phyloP scores from a whole-genome alignment of 2,329 filamentous ascomycete species.

The Onygena corvina region DNA sequence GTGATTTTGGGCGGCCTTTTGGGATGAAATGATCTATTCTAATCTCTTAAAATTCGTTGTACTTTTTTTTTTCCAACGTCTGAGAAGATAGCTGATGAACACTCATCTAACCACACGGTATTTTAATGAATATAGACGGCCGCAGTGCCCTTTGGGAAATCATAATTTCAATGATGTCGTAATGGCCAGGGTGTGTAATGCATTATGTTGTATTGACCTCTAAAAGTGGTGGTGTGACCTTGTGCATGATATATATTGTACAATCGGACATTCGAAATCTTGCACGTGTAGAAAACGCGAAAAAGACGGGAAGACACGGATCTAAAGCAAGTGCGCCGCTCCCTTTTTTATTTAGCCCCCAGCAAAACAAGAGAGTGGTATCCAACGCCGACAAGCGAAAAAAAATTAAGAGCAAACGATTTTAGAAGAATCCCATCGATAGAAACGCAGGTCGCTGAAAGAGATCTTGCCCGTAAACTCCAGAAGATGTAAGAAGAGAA shows the following conservation, averaged over 20 bases:
- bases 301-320: background rate
- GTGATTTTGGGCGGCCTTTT: conserved; percentile 81
- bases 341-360: conserved; percentile 4
- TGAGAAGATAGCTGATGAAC: no score
- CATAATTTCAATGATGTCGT: no score
- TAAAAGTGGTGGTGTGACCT: background rate
- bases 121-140: no score
- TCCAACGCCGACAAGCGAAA: conserved; percentile 6
- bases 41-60: background rate
- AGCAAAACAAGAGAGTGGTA: conserved; percentile 1
- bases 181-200: background rate
- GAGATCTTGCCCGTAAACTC: background rate
- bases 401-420: background rate
- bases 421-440: background rate
- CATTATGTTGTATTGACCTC: background rate
- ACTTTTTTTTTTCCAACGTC: background rate
- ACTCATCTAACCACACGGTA: no score
- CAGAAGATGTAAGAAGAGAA: background rate
- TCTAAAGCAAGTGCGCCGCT: conserved; percentile 3
- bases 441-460: background rate
- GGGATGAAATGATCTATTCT: conserved; percentile 25
- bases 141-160: no score
- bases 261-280: background rate
- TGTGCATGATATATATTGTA: conserved; percentile 1
- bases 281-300: background rate